Base-by-base conservation (phyloP, 169 alveolate species). In the Eimeria praecox region DNA sequence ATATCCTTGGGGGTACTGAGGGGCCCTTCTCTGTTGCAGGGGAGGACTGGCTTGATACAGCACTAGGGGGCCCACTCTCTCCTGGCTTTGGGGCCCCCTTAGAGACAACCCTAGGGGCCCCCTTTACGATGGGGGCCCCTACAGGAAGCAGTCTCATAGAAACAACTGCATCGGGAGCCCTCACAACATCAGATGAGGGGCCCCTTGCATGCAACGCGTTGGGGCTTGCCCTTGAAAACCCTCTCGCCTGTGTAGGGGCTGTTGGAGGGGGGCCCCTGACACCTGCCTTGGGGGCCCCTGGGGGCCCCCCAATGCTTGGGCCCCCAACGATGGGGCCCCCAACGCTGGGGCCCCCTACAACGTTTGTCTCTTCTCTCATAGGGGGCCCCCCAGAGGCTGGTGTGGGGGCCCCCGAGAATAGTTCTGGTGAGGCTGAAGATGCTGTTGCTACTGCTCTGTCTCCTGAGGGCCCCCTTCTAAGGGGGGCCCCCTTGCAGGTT, bases 41-140 rank as follows among this genome's bases (percentile, higher is more conserved):
- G n/a, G 66, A 56, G 27, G 66, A 56, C 20, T 56, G 66, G 66
- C 3, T 56, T 14, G 42, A 38, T 3, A 44, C 82, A 10, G 4
- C 44, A 3, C 46, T 71, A 8, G 82, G 44, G 42, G 82, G 42
- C 20, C 82, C 82, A 38, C 82, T 71, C 3, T 8, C 27, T 30
- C 14, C 82, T 71, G 20, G 20, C 46, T 38, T 71, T 2, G 82
- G 82, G 82, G 82, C 82, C 46, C 82, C 82, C 42, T 44, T 38
- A 71, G 82, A 27, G 42, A 38, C 82, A 8, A 27, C 82, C 46
- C 24, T 71, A 44, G 82, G 82, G 82, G 82, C 9, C 33, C 78
- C 78, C 24, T 66, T 66, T 5, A 66, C 30, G 38, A 6, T 30
- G 78, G 38, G 12, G 59, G 59, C 59, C 6, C 59, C 59, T 14